These are phyloP conservation scores for Pseudocercospora eumusae DNA, from an alignment of 2,329 filamentous ascomycete species.

Conservation along the genomic window DNA sequence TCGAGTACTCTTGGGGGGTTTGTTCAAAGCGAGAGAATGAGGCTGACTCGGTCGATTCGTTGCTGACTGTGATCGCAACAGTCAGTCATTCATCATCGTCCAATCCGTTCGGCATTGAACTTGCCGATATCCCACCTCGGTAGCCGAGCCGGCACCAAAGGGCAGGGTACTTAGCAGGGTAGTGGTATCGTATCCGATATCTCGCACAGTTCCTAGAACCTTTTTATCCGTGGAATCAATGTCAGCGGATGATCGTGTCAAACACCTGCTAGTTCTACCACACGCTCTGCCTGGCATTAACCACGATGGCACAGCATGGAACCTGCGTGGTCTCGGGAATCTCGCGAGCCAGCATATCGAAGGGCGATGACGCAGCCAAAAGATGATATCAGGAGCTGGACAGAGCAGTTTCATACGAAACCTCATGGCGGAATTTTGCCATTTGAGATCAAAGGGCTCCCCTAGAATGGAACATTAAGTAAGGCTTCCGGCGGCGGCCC, in stretches of 20 bases:
- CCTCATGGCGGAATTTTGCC: conserved; percentile 44
- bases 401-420: neutral
- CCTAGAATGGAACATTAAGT: conserved; percentile 57
- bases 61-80: neutral
- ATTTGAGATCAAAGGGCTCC: conserved; percentile 57
- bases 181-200: neutral
- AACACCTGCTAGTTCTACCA: neutral
- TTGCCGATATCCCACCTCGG: neutral
- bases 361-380: neutral
- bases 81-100: neutral
- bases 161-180: neutral
- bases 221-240: neutral
- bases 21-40: neutral
- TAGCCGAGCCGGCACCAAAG: neutral
- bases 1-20: neutral
- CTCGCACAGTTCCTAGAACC: neutral
- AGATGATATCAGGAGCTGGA: neutral
- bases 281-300: neutral
- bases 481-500: conserved; percentile 52
- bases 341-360: neutral
- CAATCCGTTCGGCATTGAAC: neutral
- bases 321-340: neutral
- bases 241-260: neutral
- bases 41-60: neutral
- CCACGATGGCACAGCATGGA: neutral